Conservation (phyloP, 2,329 filamentous ascomycete genomes). For the Cytospora paraplurivora region DNA sequence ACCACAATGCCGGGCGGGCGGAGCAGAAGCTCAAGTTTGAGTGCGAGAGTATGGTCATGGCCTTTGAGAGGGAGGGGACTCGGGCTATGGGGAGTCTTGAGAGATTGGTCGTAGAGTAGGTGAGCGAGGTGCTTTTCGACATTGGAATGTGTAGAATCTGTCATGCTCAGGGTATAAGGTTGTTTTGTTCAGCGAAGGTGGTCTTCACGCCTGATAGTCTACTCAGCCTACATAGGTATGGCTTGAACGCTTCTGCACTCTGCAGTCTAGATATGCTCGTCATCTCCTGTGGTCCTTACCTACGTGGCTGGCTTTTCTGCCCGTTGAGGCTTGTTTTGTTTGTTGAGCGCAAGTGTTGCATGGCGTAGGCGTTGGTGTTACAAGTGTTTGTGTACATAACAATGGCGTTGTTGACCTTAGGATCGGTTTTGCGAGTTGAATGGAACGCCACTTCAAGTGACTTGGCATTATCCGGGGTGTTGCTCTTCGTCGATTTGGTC, state of each 20-base stretch:
- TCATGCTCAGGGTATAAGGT: neutral
- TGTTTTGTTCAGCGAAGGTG: neutral
- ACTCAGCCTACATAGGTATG: too few relatives aligned
- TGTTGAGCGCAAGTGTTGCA: neutral
- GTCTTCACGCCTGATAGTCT: neutral
- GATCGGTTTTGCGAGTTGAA: too few relatives aligned
- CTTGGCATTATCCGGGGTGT: too few relatives aligned
- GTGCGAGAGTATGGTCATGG: constrained; percentile 79
- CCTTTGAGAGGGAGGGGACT: constrained; percentile 81
- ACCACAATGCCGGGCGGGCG: constrained; percentile 75
- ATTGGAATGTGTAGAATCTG: neutral
- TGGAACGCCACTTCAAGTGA: too few relatives aligned
- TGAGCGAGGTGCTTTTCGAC: neutral
- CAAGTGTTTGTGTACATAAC: too few relatives aligned
- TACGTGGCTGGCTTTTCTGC: too few relatives aligned
- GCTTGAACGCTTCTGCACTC: constrained; percentile 1
- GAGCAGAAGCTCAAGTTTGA: constrained; percentile 78
- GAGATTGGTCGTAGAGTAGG: constrained; percentile 58
- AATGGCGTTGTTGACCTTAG: too few relatives aligned
- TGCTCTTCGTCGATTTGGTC: too few relatives aligned
- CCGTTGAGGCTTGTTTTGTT: too few relatives aligned
- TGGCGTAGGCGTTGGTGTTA: constrained; percentile 8
- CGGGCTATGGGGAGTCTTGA: constrained; percentile 78
- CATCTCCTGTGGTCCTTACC: neutral
- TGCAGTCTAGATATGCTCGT: neutral